Evolutionary conservation across 2,329 filamentous ascomycete species (phyloP).

Genomic region (Leptographium radiaticola): DNA sequence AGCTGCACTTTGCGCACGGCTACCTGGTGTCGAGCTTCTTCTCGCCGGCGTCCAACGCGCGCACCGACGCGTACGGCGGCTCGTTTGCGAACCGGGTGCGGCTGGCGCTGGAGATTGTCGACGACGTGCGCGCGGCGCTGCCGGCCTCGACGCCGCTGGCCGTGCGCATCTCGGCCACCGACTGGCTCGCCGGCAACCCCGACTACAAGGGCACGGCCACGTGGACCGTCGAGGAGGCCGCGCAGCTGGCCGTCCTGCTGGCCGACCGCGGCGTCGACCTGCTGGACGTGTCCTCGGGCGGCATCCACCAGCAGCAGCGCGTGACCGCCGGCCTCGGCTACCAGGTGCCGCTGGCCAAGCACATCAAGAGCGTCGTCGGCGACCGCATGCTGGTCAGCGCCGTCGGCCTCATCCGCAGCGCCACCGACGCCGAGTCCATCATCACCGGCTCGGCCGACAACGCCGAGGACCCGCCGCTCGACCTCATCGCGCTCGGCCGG

Average conservation of each 20-base stretch:
- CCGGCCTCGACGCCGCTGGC: slow-evolving; percentile 59
- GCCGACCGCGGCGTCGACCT: slow-evolving; percentile 59
- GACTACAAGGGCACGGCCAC: slow-evolving; percentile 35
- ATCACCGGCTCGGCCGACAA: slow-evolving; percentile 20
- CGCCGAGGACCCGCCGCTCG: slow-evolving; percentile 26
- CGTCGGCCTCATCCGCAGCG: slow-evolving; percentile 36
- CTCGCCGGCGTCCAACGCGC: slow-evolving; percentile 54
- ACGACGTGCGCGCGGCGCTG: slow-evolving; percentile 39
- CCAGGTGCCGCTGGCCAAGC: slow-evolving; percentile 57
- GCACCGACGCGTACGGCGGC: slow-evolving; percentile 57
- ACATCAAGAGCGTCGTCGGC: slow-evolving; percentile 58
- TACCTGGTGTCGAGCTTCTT: slow-evolving; percentile 63
- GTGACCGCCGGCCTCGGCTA: slow-evolving; percentile 49
- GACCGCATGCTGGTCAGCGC: slow-evolving; percentile 35
- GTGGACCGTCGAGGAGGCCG: slow-evolving; percentile 55
- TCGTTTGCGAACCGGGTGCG: slow-evolving; percentile 59
- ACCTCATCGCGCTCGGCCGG: slow-evolving; percentile 36
- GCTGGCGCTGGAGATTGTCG: slow-evolving; percentile 53
- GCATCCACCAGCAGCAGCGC: slow-evolving; percentile 46
- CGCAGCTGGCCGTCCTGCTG: slow-evolving; percentile 48
- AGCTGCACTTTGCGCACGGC: slow-evolving; percentile 68
- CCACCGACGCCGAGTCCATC: slow-evolving; percentile 31
- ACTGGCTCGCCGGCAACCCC: slow-evolving; percentile 56
- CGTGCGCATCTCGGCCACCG: slow-evolving; percentile 58
- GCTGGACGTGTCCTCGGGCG: slow-evolving; percentile 59